phyloP scores from a whole-genome alignment of 306 rosid species.

The Corylus avellana region DNA sequence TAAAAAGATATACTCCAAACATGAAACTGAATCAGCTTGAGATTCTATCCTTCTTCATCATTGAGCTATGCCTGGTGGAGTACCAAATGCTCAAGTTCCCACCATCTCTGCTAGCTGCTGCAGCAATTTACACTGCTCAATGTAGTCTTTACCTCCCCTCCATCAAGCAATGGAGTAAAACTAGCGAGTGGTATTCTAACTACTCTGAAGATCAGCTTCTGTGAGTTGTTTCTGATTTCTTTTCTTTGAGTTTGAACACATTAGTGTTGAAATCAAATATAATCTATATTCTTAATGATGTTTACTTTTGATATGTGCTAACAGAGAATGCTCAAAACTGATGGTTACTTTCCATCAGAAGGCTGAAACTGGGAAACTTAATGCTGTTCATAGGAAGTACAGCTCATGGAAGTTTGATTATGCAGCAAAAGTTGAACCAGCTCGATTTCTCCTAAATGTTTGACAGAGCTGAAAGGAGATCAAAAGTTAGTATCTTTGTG shows the following conservation, averaged over 20 bases:
- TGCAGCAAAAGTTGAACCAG: constrained; percentile 63
- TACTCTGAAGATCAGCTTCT: constrained; percentile 68
- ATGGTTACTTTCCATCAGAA: constrained; percentile 74
- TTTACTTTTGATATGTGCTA: constrained; percentile 1
- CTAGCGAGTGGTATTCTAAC: constrained; percentile 64
- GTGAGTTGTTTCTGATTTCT: constrained; percentile 43
- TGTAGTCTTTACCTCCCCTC: constrained; percentile 39
- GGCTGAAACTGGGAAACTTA: constrained; percentile 56
- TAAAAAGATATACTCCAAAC: not conserved
- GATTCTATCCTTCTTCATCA: constrained; percentile 72
- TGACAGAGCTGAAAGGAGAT: not conserved
- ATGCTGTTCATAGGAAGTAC: constrained; percentile 51
- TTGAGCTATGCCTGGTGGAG: constrained; percentile 80
- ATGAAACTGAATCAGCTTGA: constrained; percentile 18
- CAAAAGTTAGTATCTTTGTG: not conserved
- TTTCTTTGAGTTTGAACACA: not conserved
- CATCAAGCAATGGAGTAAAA: constrained; percentile 72
- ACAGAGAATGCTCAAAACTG: constrained; percentile 76
- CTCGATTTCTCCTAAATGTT: constrained; percentile 34
- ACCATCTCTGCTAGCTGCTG: constrained; percentile 82
- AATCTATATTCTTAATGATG: not conserved
- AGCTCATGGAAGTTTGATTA: constrained; percentile 62
- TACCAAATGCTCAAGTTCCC: constrained; percentile 67
- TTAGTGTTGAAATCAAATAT: not conserved
- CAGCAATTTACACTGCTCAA: constrained; percentile 80